Evolutionary conservation across 208 protist genomes (phyloP).

Genomic region (Trypanosoma rangeli): DNA sequence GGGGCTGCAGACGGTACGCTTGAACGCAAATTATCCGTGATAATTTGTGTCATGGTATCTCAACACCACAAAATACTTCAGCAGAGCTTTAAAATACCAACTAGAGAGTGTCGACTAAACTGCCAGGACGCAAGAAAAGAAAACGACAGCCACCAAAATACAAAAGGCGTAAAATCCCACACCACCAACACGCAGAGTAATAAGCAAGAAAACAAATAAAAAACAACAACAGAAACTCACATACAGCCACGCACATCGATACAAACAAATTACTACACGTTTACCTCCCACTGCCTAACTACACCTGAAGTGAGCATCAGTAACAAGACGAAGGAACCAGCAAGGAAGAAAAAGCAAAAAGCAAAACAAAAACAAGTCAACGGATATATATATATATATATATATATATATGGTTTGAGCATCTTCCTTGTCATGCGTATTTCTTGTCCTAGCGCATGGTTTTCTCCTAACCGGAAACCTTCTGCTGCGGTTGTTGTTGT

Average conservation of each 20-base stretch:
- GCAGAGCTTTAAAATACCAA: slow-evolving; percentile 19
- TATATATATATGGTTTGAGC: not conserved
- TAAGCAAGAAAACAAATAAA: not conserved
- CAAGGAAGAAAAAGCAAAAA: not conserved
- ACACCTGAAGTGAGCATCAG: too few relatives aligned
- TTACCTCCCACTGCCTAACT: too few relatives aligned
- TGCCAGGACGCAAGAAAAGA: slow-evolving; percentile 13
- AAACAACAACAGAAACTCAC: not conserved
- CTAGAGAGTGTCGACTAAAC: slow-evolving; percentile 17
- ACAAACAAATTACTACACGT: not conserved
- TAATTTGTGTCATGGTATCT: slow-evolving; percentile 33
- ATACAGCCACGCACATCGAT: slow-evolving; percentile 2
- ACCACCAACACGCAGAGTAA: not conserved
- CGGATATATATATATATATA: not conserved
- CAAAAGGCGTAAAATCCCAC: slow-evolving; percentile 11
- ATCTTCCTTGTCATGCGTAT: not conserved
- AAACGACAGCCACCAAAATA: slow-evolving; percentile 2
- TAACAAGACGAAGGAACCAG: too few relatives aligned
- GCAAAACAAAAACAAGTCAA: slow-evolving; percentile 5
- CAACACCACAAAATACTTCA: slow-evolving; percentile 11
- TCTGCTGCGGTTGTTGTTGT: not conserved
- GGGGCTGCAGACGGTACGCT: slow-evolving; percentile 21
- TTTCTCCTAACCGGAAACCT: not conserved
- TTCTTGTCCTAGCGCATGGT: not conserved
- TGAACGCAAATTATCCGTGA: slow-evolving; percentile 28